Evolutionary conservation across 2,329 filamentous ascomycete genomes (phyloP), one percentile per base, ranked within the genome.

Genomic region (Trichoderma cornu-damae): DNA sequence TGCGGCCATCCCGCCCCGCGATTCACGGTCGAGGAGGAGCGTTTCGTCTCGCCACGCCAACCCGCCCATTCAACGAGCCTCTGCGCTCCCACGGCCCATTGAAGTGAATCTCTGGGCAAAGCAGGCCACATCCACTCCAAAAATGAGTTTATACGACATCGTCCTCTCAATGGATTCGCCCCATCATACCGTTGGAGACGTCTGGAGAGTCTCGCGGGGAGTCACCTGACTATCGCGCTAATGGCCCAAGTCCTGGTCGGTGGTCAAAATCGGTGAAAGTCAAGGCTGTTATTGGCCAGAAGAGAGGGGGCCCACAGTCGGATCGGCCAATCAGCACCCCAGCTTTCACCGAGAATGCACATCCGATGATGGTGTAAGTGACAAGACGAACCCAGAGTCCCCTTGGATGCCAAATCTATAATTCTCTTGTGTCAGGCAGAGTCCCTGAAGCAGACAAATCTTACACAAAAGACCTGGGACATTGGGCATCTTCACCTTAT

Each of bases 401-500:
- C 66, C 67, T 65, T 65, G 64, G 64, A 69, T 64, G 66, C 67
- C 69, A 68, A 67, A 70, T 72, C 51, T 72, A 73, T 73, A 73
- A 70, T 67, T 69, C 66, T 69, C 66, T 65, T 61, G 67, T 67
- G 69, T 68, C 70, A 72, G 69, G 67, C 68, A 69, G 62, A 67
- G 67, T 70, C 69, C 59, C 67, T 67, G 68, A 69, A 69, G 67
- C 68, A 66, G 65, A 70, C 67, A 65, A 69, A 68, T 72, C 69
- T 72, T 70, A 68, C 69, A 73, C 70, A 70, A 63, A 70, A 68
- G 64, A 67, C 68, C 66, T 66, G 69, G 66, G 64, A 69, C 64
- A 69, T 72, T 72, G 69, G 70, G 70, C 67, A 70, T 71, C 69
- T 72, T 71, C 68, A 70, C 62, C 66, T 71, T 70, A 67, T 72